These are phyloP conservation scores for Xylariaceae sp. DNA, from an alignment of 2,329 filamentous ascomycete genomes.

Conservation along the genomic window DNA sequence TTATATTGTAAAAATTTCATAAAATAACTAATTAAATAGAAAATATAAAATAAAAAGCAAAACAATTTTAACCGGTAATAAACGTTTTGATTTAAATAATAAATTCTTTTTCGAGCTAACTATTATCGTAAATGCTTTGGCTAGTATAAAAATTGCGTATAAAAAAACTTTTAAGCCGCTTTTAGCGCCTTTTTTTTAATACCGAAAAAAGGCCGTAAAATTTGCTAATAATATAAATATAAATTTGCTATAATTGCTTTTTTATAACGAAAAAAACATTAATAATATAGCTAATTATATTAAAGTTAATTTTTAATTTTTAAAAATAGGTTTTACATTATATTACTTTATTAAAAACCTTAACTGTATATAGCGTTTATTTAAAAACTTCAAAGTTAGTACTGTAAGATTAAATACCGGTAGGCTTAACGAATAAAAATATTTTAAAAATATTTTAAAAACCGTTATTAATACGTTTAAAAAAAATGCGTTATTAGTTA, in stretches of 20 bases:
- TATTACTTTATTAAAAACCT: constrained; percentile 66
- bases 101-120: constrained; percentile 73
- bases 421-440: constrained; percentile 34
- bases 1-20: constrained; percentile 58
- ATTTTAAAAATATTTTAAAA: neutral
- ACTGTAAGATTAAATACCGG: constrained; percentile 53
- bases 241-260: neutral
- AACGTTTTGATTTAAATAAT: constrained; percentile 46
- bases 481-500: constrained; percentile 49
- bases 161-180: constrained; percentile 67
- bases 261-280: no score
- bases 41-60: constrained; percentile 69
- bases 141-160: constrained; percentile 52
- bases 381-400: constrained; percentile 64
- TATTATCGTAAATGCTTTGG: constrained; percentile 55
- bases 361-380: constrained; percentile 61
- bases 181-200: constrained; percentile 61
- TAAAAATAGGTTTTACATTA: constrained; percentile 60
- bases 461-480: neutral
- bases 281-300: neutral
- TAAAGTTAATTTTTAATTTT: neutral
- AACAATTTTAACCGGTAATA: constrained; percentile 64
- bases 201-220: constrained; percentile 59
- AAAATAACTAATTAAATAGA: constrained; percentile 66
- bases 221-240: constrained; percentile 61